phyloP scores from a whole-genome alignment of 2,329 filamentous ascomycete species.

The Aspergillus neotritici region DNA sequence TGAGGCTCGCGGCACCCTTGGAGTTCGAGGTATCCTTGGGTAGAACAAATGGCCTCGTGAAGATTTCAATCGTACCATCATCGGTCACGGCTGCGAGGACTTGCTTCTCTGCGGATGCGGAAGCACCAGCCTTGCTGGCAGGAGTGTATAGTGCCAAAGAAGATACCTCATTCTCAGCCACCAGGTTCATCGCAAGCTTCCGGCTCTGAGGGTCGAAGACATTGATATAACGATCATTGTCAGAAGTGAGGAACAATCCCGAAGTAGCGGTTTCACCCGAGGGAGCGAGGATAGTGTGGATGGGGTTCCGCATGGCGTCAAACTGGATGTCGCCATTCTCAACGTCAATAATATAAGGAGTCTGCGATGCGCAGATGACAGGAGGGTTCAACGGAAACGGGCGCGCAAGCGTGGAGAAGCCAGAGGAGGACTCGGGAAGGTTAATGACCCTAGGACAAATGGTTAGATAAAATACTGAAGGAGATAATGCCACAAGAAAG shows the following conservation, averaged over 20 bases:
- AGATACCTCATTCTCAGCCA: conserved; percentile 44
- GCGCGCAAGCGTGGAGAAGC: conserved; percentile 36
- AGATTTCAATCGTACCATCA: conserved; percentile 47
- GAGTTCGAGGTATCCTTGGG: conserved; percentile 20
- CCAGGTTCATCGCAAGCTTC: conserved; percentile 44
- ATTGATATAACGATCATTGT: conserved; percentile 47
- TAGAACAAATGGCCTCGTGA: conserved; percentile 44
- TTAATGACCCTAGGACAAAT: conserved; percentile 35
- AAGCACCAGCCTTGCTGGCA: conserved; percentile 12
- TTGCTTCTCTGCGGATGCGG: conserved; percentile 31
- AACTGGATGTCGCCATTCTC: conserved; percentile 39
- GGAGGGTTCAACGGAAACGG: conserved; percentile 38
- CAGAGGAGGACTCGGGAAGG: conserved; percentile 34
- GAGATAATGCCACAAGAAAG: conserved; percentile 5
- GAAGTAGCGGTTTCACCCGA: conserved; percentile 28
- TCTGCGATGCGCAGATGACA: conserved; percentile 48
- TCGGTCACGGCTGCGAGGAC: conserved; percentile 43
- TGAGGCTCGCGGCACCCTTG: conserved; percentile 36
- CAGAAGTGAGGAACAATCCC: conserved; percentile 44
- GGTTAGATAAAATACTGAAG: conserved; percentile 11
- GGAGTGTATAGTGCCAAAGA: conserved; percentile 32
- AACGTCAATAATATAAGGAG: conserved; percentile 42
- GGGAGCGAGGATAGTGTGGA: conserved; percentile 44
- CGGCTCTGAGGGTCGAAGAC: conserved; percentile 42
- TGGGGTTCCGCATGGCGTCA: conserved; percentile 46